phyloP scores from a whole-genome alignment of 73 alveolate species.

The Paramecium caudatum region DNA sequence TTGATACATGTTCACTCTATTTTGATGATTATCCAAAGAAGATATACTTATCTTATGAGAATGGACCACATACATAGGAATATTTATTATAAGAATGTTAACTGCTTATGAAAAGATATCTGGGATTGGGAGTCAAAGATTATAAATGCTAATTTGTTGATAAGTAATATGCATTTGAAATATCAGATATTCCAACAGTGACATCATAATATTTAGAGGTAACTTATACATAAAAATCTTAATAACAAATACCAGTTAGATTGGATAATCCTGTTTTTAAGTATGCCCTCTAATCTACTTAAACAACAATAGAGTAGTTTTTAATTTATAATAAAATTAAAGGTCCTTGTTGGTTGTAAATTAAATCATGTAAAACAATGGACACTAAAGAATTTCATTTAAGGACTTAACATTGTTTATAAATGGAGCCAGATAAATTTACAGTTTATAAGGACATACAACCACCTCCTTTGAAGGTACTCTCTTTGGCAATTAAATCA shows the following conservation, averaged over 20 bases:
- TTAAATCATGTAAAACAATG: constrained; percentile 81
- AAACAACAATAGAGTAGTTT: constrained; percentile 89
- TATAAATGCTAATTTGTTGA: constrained; percentile 84
- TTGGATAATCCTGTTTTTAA: constrained; percentile 86
- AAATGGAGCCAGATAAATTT: constrained; percentile 83
- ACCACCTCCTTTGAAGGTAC: constrained; percentile 91
- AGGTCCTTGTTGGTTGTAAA: constrained; percentile 98
- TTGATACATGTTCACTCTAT: constrained; percentile 62
- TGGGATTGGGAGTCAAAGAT: constrained; percentile 60
- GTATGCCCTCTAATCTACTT: constrained; percentile 89
- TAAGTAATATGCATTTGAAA: constrained; percentile 94
- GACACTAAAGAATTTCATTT: constrained; percentile 82
- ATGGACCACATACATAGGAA: constrained; percentile 5
- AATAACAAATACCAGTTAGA: constrained; percentile 83
- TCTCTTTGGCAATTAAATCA: constrained; percentile 84
- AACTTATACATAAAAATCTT: constrained; percentile 85
- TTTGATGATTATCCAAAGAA: constrained; percentile 49
- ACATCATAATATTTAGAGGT: constrained; percentile 85
- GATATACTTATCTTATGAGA: constrained; percentile 38
- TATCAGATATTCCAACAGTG: constrained; percentile 84
- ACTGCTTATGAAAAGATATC: neutral
- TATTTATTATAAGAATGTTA: neutral
- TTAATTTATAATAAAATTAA: constrained; percentile 88
- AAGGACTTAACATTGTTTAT: constrained; percentile 80
- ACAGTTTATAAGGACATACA: constrained; percentile 79